These are phyloP conservation scores for Penicillium palitans DNA, from an alignment of 2,329 filamentous ascomycete genomes.

Conservation along the genomic window DNA sequence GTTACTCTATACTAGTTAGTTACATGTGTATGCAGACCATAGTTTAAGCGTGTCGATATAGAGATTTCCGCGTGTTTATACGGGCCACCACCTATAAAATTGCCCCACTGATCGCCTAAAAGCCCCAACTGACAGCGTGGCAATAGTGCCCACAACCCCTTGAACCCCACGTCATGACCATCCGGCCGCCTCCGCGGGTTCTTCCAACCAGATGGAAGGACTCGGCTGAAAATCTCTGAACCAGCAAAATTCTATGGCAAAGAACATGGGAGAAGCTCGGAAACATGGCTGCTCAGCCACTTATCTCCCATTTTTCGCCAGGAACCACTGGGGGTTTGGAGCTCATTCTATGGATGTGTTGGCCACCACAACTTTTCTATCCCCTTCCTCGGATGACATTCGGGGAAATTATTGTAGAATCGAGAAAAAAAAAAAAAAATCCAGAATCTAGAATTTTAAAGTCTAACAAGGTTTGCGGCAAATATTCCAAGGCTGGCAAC, in stretches of 20 bases:
- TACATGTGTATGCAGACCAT: no score
- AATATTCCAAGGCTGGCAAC: neutral
- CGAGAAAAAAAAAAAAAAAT: neutral
- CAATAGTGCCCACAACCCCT: slow-evolving; percentile 11
- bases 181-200: slow-evolving; percentile 18
- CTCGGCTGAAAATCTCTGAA: neutral
- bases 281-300: slow-evolving; percentile 4
- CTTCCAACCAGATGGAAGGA: slow-evolving; percentile 4
- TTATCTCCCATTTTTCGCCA: neutral
- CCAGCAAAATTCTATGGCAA: slow-evolving; percentile 2
- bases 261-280: slow-evolving; percentile 10
- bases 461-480: neutral
- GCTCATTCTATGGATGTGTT: neutral
- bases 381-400: neutral
- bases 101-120: neutral
- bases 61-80: neutral
- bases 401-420: neutral
- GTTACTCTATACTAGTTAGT: no score
- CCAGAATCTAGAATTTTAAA: neutral
- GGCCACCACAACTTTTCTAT: slow-evolving; percentile 7
- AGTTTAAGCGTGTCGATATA: neutral
- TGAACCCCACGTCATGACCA: slow-evolving; percentile 16
- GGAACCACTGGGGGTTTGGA: slow-evolving; percentile 1
- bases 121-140: slow-evolving; percentile 6
- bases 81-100: neutral